A percentile compares a stretch with the other conserved stretches of the same genome.
phyloP scores from a whole-genome alignment of 2,329 filamentous ascomycete genomes.

The Curvularia sp. region DNA sequence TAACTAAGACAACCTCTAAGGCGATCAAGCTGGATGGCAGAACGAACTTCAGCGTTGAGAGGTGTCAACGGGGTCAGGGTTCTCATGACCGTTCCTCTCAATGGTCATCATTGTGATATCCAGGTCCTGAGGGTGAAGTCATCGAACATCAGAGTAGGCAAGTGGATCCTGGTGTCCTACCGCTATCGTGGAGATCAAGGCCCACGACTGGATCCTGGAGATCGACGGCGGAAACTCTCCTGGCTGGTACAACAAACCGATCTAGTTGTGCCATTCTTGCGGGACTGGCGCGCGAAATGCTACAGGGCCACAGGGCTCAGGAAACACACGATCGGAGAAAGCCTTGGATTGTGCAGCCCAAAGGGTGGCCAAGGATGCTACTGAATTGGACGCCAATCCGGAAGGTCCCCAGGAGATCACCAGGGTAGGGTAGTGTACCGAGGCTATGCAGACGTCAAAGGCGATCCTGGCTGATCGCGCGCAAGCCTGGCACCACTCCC shows the following conservation, averaged over 20 bases:
- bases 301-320: constrained; percentile 10
- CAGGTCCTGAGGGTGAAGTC: neutral
- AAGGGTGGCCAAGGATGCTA: constrained; percentile 14
- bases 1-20: neutral
- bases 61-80: no score
- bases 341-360: constrained; percentile 15
- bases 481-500: neutral
- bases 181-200: no score
- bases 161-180: neutral
- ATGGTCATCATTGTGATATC: neutral
- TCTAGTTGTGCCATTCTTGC: constrained; percentile 20
- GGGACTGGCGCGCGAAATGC: constrained; percentile 16
- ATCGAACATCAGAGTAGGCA: neutral
- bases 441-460: constrained; percentile 21
- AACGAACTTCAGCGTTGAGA: neutral
- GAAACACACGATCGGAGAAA: constrained; percentile 6
- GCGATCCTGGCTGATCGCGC: constrained; percentile 18
- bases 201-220: no score
- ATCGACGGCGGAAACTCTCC: constrained; percentile 20
- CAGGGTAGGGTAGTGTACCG: constrained; percentile 25
- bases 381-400: constrained; percentile 22
- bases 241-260: constrained; percentile 29
- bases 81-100: neutral
- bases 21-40: neutral
- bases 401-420: constrained; percentile 24